Percentiles rank a stretch among this genome's conserved stretches.
phyloP scores from a whole-genome alignment of 441 rosid genomes.

The Omphalea diandra region DNA sequence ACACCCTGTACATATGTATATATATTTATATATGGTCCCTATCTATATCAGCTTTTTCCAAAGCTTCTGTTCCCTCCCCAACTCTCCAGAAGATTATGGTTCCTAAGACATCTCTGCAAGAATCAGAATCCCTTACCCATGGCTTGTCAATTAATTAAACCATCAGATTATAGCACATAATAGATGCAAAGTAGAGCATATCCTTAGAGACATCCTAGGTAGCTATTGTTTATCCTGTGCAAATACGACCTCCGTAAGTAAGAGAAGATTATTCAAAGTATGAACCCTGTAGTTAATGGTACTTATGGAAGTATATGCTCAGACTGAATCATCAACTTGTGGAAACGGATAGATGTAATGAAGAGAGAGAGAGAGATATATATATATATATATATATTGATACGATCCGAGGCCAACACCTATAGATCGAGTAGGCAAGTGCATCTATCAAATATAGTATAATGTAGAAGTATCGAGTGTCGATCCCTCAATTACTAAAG shows the following conservation, averaged over 20 bases:
- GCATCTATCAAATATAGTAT: no score
- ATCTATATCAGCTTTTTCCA: not conserved
- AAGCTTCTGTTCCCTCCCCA: constrained; percentile 11
- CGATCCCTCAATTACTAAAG: no score
- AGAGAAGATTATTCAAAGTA: not conserved
- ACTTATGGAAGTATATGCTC: constrained; percentile 31
- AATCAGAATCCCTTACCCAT: constrained; percentile 27
- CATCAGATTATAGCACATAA: not conserved
- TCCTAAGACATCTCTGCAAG: constrained; percentile 21
- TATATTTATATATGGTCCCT: constrained; percentile 1
- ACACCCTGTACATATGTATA: no score
- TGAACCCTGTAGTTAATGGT: not conserved
- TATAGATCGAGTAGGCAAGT: no score
- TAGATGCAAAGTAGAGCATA: constrained; percentile 37
- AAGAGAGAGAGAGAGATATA: no score
- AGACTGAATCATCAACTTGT: not conserved
- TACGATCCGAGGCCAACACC: no score
- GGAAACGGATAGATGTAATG: constrained; percentile 11
- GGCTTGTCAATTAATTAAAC: no score
- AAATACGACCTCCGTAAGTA: not conserved
- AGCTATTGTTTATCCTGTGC: constrained; percentile 20
- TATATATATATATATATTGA: no score
- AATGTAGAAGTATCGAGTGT: no score
- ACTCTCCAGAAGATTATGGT: constrained; percentile 22
- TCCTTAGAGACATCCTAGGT: constrained; percentile 24